A percentile compares a stretch with the other conserved stretches of the same genome.
These are phyloP conservation scores for Pelargonium citronellum DNA, from an alignment of 441 rosid genomes.

Conservation along the genomic window DNA sequence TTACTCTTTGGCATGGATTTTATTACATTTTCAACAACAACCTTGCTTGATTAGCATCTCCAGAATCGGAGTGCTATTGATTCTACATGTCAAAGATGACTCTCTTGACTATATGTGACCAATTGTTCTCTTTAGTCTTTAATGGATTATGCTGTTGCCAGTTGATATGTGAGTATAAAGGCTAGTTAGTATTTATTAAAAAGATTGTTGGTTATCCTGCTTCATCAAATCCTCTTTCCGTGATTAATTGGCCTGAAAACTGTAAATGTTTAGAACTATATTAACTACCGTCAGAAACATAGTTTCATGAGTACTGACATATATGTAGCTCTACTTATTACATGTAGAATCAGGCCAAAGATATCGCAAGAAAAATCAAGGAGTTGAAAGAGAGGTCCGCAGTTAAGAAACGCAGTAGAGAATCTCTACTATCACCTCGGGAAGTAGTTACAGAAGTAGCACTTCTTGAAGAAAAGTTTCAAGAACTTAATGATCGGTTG, in stretches of 20 bases:
- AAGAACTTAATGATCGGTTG: conserved; percentile 42
- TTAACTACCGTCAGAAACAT: too few species aligned
- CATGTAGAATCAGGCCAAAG: conserved; percentile 51
- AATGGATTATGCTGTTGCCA: too few species aligned
- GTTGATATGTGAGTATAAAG: too few species aligned
- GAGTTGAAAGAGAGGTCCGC: conserved; percentile 31
- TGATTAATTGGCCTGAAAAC: neutral
- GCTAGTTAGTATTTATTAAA: neutral
- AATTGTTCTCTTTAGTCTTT: neutral
- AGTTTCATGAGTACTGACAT: neutral
- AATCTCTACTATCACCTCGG: conserved; percentile 30
- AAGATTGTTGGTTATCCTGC: neutral
- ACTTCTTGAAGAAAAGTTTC: conserved; percentile 55
- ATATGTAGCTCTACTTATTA: conserved; percentile 11
- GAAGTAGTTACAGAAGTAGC: conserved; percentile 30
- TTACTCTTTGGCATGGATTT: neutral
- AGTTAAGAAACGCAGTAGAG: conserved; percentile 24
- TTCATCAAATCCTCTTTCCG: neutral
- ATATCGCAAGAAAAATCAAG: conserved; percentile 41
- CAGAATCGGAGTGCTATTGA: neutral
- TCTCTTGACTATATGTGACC: neutral
- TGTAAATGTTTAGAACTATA: neutral
- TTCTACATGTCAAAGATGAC: neutral
- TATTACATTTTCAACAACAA: neutral
- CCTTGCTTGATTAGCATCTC: conserved; percentile 1